Percentiles rank a stretch among this genome's conserved stretches.
Conservation (phyloP, 208 protist species). For the Crithidia sp. region DNA sequence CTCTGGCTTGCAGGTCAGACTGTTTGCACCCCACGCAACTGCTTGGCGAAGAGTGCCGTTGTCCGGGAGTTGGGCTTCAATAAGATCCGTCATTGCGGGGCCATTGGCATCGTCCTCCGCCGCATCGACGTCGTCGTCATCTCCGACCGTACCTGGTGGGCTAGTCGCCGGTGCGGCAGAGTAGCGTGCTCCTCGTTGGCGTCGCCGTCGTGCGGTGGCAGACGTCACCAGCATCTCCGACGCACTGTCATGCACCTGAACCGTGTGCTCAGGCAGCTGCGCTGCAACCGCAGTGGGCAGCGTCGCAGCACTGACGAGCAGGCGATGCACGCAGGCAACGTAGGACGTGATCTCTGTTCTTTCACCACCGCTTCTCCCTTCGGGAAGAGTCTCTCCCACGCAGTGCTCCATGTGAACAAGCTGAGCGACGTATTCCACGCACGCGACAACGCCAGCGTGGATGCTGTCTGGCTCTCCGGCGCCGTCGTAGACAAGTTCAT, state of each 20-base stretch:
- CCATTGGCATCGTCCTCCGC: conserved; percentile 2
- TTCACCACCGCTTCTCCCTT: too few species aligned
- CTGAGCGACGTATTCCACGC: conserved; percentile 20
- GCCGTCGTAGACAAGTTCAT: conserved; percentile 24
- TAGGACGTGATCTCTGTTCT: neutral
- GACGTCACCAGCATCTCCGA: conserved; percentile 21
- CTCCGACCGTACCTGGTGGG: neutral
- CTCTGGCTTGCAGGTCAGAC: conserved; percentile 31
- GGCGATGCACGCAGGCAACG: conserved; percentile 11
- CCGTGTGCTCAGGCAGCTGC: conserved; percentile 22
- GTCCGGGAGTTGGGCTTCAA: conserved; percentile 33
- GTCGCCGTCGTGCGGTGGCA: conserved; percentile 7
- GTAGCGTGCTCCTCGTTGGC: neutral
- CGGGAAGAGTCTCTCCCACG: neutral
- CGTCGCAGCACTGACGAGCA: conserved; percentile 23
- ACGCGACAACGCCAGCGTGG: conserved; percentile 28
- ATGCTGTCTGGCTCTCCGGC: conserved; percentile 21
- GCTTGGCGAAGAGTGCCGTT: conserved; percentile 33
- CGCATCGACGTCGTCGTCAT: neutral
- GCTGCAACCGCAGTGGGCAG: conserved; percentile 14
- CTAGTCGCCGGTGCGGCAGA: neutral
- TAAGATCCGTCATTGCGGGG: neutral
- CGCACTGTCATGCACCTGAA: conserved; percentile 17
- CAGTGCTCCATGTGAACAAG: conserved; percentile 8
- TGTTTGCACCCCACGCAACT: conserved; percentile 23